A percentile compares a stretch with the other conserved stretches of the same genome.
These are phyloP conservation scores for Neoascochyta sp. DNA, from an alignment of 2,329 filamentous ascomycete genomes.

Conservation along the genomic window DNA sequence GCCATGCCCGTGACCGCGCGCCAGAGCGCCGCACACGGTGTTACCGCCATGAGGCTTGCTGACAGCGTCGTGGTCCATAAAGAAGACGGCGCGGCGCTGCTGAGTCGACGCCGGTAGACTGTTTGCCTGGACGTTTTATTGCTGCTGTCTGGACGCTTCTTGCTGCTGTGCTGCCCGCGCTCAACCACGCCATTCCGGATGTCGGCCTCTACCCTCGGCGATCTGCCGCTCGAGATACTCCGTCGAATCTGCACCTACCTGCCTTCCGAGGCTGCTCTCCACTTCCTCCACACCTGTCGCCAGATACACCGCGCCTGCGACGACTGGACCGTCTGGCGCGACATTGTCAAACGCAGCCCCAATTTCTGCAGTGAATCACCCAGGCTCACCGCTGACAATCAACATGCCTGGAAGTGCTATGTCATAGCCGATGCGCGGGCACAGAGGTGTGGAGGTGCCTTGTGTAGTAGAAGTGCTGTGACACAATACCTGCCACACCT, in stretches of 20 bases:
- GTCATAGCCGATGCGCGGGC: neutral
- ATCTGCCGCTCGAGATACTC: conserved; percentile 9
- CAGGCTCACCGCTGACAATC: neutral
- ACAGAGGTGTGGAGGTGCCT: neutral
- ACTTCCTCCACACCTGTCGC: conserved; percentile 7
- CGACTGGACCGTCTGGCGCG: conserved; percentile 9
- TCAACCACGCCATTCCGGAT: no score
- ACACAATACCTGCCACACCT: conserved; percentile 6
- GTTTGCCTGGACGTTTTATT: no score
- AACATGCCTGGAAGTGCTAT: neutral
- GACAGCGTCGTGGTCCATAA: no score
- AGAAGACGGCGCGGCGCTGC: no score
- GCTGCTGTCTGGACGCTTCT: no score
- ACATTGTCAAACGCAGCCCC: conserved; percentile 4
- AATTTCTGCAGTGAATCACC: conserved; percentile 1
- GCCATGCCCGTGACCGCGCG: no score
- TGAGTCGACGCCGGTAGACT: no score
- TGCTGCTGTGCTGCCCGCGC: no score
- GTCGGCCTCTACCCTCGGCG: conserved; percentile 3
- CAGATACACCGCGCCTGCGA: conserved; percentile 6
- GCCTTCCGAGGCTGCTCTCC: conserved; percentile 4
- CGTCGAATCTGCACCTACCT: conserved; percentile 6
- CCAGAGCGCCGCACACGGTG: no score
- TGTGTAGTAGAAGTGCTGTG: neutral
- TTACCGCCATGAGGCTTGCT: no score